Conservation (phyloP, 164 flowering plant species). For the Cinnamomum micranthum region DNA sequence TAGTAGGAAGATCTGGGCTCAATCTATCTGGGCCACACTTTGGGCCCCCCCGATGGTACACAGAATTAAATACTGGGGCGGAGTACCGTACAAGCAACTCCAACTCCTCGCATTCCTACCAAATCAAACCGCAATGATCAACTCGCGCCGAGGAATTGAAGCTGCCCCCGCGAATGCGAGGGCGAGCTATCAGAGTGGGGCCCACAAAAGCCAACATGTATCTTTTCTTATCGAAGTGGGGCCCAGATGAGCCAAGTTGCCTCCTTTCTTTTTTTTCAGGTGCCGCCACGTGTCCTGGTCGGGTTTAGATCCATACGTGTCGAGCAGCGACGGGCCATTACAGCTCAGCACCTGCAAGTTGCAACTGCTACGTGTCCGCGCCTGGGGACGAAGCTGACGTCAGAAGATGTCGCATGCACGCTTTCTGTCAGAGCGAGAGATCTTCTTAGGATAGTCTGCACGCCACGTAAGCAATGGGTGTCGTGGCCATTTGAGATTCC, state of each 20-base stretch:
- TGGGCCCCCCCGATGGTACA: no score
- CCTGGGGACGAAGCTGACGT: neutral
- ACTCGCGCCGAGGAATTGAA: neutral
- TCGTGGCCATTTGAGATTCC: neutral
- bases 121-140: no score
- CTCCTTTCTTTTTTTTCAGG: neutral
- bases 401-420: conserved; percentile 3
- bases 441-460: conserved; percentile 2
- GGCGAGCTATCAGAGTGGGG: no score
- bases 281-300: conserved; percentile 2
- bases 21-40: no score
- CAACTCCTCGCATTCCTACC: no score
- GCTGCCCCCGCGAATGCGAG: neutral
- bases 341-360: conserved; percentile 7
- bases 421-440: neutral
- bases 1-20: no score
- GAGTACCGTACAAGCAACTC: no score
- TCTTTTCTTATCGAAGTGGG: neutral
- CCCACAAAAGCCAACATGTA: neutral
- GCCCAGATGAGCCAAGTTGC: conserved; percentile 2
- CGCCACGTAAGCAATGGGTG: neutral
- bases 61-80: no score
- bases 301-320: neutral
- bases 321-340: neutral
- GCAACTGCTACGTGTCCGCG: neutral